Evolutionary conservation across 805 yeast genomes (phyloP).

Genomic region (Metschnikowia corniflorae): DNA sequence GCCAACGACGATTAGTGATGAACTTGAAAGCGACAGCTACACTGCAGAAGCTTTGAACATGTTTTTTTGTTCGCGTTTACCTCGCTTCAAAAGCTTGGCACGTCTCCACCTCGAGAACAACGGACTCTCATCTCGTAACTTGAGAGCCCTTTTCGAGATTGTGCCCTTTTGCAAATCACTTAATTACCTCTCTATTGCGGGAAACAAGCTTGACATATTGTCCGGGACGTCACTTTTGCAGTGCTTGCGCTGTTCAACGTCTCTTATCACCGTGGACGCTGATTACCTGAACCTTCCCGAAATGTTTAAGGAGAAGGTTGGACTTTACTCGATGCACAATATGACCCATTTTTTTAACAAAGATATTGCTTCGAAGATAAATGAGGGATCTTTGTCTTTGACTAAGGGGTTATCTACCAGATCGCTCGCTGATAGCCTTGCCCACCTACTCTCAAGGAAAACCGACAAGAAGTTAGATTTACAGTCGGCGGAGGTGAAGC

Average conservation of each 20-base stretch:
- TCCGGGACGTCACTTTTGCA: slow-evolving; percentile 64
- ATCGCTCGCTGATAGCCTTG: slow-evolving; percentile 30
- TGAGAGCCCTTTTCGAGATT: slow-evolving; percentile 61
- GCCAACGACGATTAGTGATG: background rate
- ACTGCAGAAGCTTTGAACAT: slow-evolving; percentile 35
- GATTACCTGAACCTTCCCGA: slow-evolving; percentile 61
- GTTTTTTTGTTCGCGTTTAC: slow-evolving; percentile 59
- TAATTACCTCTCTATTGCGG: slow-evolving; percentile 65
- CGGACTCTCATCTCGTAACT: slow-evolving; percentile 50
- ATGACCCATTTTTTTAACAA: slow-evolving; percentile 55
- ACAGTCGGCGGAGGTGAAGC: slow-evolving; percentile 28
- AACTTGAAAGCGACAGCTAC: background rate
- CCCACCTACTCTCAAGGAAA: slow-evolving; percentile 30
- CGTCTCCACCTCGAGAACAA: slow-evolving; percentile 73
- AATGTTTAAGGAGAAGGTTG: slow-evolving; percentile 64
- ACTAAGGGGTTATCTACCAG: slow-evolving; percentile 23
- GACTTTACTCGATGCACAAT: slow-evolving; percentile 77
- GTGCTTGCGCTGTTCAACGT: slow-evolving; percentile 61
- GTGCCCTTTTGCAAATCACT: slow-evolving; percentile 65
- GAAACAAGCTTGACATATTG: slow-evolving; percentile 57
- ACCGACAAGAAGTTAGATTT: slow-evolving; percentile 32
- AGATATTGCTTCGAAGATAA: slow-evolving; percentile 26
- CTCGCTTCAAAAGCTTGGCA: slow-evolving; percentile 59
- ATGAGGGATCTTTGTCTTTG: slow-evolving; percentile 20
- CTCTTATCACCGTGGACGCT: slow-evolving; percentile 65